Percentiles rank a stretch among this genome's conserved stretches.
These are phyloP conservation scores for Lophium mytilinum DNA, from an alignment of 495 filamentous ascomycete genomes.

Conservation along the genomic window DNA sequence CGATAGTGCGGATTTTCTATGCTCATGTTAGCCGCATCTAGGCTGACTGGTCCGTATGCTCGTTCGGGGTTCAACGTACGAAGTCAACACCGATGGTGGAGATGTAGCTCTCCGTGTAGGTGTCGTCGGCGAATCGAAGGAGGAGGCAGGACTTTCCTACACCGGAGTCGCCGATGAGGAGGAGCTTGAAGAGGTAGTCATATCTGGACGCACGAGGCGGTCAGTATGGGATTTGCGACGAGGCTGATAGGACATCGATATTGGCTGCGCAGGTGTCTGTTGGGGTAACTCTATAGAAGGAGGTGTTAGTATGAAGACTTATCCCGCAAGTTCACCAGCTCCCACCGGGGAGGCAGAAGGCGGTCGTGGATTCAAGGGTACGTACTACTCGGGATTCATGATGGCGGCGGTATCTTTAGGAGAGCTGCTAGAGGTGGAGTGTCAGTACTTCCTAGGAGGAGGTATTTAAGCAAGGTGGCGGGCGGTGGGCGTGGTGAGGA, in stretches of 20 bases:
- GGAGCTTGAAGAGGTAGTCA: slow-evolving; percentile 99
- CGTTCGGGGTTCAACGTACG: slow-evolving; percentile 46
- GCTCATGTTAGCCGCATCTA: not conserved
- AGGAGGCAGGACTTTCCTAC: slow-evolving; percentile 99
- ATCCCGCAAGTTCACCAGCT: not conserved
- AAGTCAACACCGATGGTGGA: slow-evolving; percentile 99
- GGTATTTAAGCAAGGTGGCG: not conserved
- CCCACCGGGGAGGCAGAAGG: not conserved
- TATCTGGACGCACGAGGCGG: slow-evolving; percentile 54
- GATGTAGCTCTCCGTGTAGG: slow-evolving; percentile 99
- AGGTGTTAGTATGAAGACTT: slow-evolving; percentile 8
- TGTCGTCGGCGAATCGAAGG: slow-evolving; percentile 96
- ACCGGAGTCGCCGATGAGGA: slow-evolving; percentile 99
- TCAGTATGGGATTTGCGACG: not conserved
- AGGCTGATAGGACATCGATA: not conserved
- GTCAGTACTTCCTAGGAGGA: not conserved
- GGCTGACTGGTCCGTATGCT: not conserved
- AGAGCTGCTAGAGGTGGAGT: not conserved
- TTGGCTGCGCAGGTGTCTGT: not conserved
- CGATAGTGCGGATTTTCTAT: slow-evolving; percentile 99
- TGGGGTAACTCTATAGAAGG: slow-evolving; percentile 5
- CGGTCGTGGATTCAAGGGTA: slow-evolving; percentile 11
- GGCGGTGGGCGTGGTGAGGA: not conserved
- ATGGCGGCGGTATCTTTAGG: not conserved
- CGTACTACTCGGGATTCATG: slow-evolving; percentile 34